phyloP scores from a whole-genome alignment of 2,329 filamentous ascomycete genomes.

The Cephalotrichum gorgonifer region DNA sequence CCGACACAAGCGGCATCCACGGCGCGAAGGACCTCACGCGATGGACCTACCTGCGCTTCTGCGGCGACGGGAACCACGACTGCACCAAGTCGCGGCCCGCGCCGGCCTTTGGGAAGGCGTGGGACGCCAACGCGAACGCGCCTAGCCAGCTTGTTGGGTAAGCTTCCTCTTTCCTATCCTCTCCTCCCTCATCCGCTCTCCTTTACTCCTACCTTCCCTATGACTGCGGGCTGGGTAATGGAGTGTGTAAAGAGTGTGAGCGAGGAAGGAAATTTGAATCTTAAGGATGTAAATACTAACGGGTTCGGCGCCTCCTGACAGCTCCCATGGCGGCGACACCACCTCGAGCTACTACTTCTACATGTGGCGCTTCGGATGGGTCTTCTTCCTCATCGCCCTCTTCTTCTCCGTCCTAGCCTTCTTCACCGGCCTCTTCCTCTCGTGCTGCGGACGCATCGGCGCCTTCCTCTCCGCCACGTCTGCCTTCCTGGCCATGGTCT shows the following conservation, averaged over 20 bases:
- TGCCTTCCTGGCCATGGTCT: slow-evolving; percentile 53
- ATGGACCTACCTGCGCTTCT: slow-evolving; percentile 89
- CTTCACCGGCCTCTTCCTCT: slow-evolving; percentile 52
- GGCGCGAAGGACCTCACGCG: slow-evolving; percentile 58
- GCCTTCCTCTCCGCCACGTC: slow-evolving; percentile 54
- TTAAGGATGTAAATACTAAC: no score
- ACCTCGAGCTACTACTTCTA: slow-evolving; percentile 61
- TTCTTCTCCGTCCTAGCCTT: slow-evolving; percentile 65
- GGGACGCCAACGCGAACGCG: slow-evolving; percentile 33
- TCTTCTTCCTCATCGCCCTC: slow-evolving; percentile 76
- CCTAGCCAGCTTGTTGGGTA: neutral
- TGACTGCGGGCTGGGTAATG: no score
- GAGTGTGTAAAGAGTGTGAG: no score
- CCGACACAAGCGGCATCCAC: slow-evolving; percentile 62
- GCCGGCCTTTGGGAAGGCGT: slow-evolving; percentile 63
- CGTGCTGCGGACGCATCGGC: slow-evolving; percentile 61
- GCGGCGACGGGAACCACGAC: slow-evolving; percentile 51
- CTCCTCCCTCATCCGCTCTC: neutral
- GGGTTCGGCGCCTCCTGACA: no score
- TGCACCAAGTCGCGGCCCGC: slow-evolving; percentile 56
- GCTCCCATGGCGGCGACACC: slow-evolving; percentile 36
- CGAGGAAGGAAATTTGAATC: no score
- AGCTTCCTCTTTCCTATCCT: neutral
- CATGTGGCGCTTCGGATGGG: slow-evolving; percentile 86
- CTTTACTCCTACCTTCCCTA: neutral